These are phyloP conservation scores for Gamarada debralockiae DNA, from an alignment of 495 filamentous ascomycete species.

Conservation along the genomic window DNA sequence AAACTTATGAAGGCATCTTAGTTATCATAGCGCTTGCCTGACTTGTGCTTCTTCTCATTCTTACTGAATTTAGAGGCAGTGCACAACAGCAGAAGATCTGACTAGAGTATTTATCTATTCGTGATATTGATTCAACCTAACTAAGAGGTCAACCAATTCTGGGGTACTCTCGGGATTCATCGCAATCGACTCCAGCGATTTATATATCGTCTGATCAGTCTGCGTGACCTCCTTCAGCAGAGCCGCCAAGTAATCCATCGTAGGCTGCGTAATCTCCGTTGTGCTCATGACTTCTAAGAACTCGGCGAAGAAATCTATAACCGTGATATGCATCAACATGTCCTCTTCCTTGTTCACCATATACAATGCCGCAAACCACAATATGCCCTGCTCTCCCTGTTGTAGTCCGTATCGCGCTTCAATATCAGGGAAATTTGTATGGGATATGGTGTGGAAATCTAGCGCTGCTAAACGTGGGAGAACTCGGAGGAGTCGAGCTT, in stretches of 20 bases:
- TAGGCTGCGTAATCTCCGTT: slow-evolving; percentile 34
- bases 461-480: slow-evolving; percentile 62
- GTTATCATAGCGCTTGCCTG: too few species aligned
- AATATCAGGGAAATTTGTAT: slow-evolving; percentile 55
- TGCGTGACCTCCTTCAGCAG: slow-evolving; percentile 35
- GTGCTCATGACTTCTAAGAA: slow-evolving; percentile 52
- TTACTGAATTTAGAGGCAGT: too few species aligned
- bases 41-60: too few species aligned
- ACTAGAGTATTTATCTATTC: not conserved
- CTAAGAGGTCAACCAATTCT: slow-evolving; percentile 23
- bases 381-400: slow-evolving; percentile 48
- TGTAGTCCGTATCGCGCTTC: slow-evolving; percentile 40
- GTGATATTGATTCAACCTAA: slow-evolving; percentile 17
- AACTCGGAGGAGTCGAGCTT: slow-evolving; percentile 70
- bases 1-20: too few species aligned
- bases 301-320: slow-evolving; percentile 73
- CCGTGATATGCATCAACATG: slow-evolving; percentile 72
- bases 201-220: slow-evolving; percentile 35
- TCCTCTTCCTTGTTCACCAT: slow-evolving; percentile 73
- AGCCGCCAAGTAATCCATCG: slow-evolving; percentile 34
- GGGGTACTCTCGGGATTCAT: slow-evolving; percentile 16
- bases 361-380: slow-evolving; percentile 67
- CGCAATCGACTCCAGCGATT: slow-evolving; percentile 34
- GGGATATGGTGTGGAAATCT: slow-evolving; percentile 58
- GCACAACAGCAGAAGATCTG: too few species aligned